Percentiles rank a stretch among this genome's conserved stretches.
phyloP scores from a whole-genome alignment of 495 filamentous ascomycete species.

The Penicillium paradoxum region DNA sequence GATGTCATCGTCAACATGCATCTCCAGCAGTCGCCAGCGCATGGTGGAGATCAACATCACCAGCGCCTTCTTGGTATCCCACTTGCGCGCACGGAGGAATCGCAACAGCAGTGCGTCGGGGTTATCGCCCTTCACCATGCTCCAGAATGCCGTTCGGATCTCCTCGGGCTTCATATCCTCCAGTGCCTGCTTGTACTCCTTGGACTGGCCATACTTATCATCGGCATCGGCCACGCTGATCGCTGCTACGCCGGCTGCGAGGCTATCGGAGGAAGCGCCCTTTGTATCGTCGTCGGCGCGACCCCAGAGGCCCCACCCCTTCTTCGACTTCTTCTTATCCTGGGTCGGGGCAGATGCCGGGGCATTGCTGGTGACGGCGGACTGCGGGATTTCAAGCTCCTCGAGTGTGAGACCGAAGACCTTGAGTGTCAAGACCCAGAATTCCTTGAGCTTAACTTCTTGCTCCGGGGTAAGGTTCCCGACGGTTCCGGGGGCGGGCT shows the following conservation, averaged over 20 bases:
- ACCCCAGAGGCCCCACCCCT: slow-evolving; percentile 54
- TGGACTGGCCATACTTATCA: slow-evolving; percentile 90
- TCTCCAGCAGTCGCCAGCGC: slow-evolving; percentile 78
- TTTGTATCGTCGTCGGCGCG: slow-evolving; percentile 47
- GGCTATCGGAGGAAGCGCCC: slow-evolving; percentile 25
- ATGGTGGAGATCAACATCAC: slow-evolving; percentile 94
- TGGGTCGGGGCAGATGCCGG: slow-evolving; percentile 20
- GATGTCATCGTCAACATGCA: slow-evolving; percentile 83
- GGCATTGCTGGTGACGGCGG: slow-evolving; percentile 12
- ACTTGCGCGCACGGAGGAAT: slow-evolving; percentile 90
- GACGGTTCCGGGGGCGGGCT: slow-evolving; percentile 66
- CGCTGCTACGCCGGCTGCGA: slow-evolving; percentile 27
- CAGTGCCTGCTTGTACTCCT: slow-evolving; percentile 77
- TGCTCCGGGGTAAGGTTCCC: slow-evolving; percentile 85
- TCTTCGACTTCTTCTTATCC: slow-evolving; percentile 64
- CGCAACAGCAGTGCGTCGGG: slow-evolving; percentile 83
- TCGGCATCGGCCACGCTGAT: slow-evolving; percentile 54
- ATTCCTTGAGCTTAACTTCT: slow-evolving; percentile 79
- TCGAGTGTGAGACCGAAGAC: slow-evolving; percentile 64
- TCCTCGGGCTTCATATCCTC: slow-evolving; percentile 70
- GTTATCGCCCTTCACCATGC: slow-evolving; percentile 93
- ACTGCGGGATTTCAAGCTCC: slow-evolving; percentile 20
- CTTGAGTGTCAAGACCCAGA: slow-evolving; percentile 75
- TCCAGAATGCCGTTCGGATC: slow-evolving; percentile 81
- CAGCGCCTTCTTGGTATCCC: slow-evolving; percentile 89